Evolutionary conservation across 2,329 filamentous ascomycete genomes (phyloP).

Genomic region (Phoma sp.): DNA sequence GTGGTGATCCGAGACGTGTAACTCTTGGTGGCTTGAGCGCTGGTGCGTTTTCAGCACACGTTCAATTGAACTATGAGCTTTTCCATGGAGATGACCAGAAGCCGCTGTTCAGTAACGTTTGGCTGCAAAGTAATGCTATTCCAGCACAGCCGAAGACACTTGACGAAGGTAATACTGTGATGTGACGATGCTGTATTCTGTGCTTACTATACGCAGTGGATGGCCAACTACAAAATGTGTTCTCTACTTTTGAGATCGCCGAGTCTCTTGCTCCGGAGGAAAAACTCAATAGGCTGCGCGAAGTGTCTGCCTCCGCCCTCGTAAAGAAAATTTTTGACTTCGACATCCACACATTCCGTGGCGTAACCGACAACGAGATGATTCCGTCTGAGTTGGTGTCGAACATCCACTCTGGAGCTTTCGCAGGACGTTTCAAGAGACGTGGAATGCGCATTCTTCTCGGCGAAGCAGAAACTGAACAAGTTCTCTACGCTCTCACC

Average conservation of each 20-base stretch:
- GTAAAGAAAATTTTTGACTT: conserved; percentile 5
- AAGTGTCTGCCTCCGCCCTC: conserved; percentile 1
- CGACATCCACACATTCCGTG: conserved; percentile 11
- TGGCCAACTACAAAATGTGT: conserved; percentile 6
- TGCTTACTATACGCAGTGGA: neutral
- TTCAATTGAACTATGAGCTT: conserved; percentile 13
- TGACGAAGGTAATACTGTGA: neutral
- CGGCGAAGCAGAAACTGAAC: conserved; percentile 11
- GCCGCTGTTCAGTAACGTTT: conserved; percentile 5
- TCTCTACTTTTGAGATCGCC: conserved; percentile 1
- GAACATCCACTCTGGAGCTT: conserved; percentile 2
- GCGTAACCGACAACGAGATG: conserved; percentile 9
- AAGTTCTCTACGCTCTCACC: conserved; percentile 5
- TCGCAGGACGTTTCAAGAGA: conserved; percentile 12
- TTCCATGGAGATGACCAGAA: neutral
- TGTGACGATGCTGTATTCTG: neutral
- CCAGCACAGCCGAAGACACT: conserved; percentile 13
- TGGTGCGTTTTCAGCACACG: conserved; percentile 11
- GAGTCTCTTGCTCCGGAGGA: neutral
- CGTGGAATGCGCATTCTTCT: conserved; percentile 8
- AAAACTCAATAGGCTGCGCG: conserved; percentile 1
- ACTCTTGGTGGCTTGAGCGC: conserved; percentile 7
- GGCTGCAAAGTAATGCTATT: conserved; percentile 14
- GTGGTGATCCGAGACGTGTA: conserved; percentile 1
- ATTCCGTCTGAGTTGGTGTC: conserved; percentile 2